A percentile compares a stretch with the other conserved stretches of the same genome.
phyloP scores from a whole-genome alignment of 768 basidiomycete species.

The Calocera viscosa region DNA sequence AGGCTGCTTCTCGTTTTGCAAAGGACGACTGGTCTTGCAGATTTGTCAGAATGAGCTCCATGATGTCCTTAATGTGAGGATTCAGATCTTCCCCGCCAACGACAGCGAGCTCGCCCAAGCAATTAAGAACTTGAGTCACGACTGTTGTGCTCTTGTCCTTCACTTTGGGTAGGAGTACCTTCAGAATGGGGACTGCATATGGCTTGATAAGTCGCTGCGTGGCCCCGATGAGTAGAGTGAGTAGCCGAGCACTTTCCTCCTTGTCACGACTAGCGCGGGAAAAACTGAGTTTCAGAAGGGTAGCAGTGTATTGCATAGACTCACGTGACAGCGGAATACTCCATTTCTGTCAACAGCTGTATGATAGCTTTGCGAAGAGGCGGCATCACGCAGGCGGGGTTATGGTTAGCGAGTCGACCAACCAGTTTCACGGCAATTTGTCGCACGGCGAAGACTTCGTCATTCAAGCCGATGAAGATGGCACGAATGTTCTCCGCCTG shows the following conservation, averaged over 20 bases:
- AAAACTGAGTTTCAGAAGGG: conserved; percentile 9
- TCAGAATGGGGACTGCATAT: conserved; percentile 89
- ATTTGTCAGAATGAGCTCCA: conserved; percentile 78
- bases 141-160: conserved; percentile 75
- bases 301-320: conserved; percentile 27
- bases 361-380: conserved; percentile 89
- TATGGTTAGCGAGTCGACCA: conserved; percentile 84
- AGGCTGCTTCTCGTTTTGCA: conserved; percentile 78
- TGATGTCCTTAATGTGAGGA: conserved; percentile 70
- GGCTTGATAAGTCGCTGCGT: conserved; percentile 91
- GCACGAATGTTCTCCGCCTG: conserved; percentile 98
- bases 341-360: conserved; percentile 88
- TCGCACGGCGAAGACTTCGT: conserved; percentile 89
- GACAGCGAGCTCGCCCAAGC: conserved; percentile 83
- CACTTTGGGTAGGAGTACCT: conserved; percentile 80
- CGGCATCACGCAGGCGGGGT: conserved; percentile 98
- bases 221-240: conserved; percentile 79
- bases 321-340: conserved; percentile 81
- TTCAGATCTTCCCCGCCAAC: conserved; percentile 88
- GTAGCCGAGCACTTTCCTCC: conserved; percentile 83
- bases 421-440: conserved; percentile 83
- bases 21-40: conserved; percentile 78
- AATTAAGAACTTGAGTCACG: conserved; percentile 83
- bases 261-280: conserved; percentile 46
- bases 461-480: conserved; percentile 92